A percentile compares a stretch with the other conserved stretches of the same genome.
These are phyloP conservation scores for Phaeotremella fagi DNA, from an alignment of 768 basidiomycete species.

Conservation along the genomic window DNA sequence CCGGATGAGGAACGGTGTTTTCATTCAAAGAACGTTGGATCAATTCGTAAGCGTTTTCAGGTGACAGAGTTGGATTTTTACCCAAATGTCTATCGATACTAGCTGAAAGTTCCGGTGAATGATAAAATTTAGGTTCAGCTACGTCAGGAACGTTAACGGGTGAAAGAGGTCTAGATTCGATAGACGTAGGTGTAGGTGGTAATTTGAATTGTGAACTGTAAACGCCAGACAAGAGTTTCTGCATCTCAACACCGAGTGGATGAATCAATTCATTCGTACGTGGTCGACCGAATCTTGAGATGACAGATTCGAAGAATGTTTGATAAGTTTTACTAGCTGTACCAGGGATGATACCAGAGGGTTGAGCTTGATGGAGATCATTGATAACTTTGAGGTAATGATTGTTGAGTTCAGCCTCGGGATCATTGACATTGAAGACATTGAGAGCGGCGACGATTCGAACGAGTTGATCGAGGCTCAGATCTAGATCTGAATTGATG, in stretches of 20 bases:
- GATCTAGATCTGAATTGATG: not conserved
- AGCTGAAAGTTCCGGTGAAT: slow-evolving; percentile 6
- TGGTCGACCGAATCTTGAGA: slow-evolving; percentile 4
- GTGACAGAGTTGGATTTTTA: slow-evolving; percentile 32
- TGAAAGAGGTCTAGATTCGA: not conserved
- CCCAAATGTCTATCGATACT: slow-evolving; percentile 22
- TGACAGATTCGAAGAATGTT: slow-evolving; percentile 1
- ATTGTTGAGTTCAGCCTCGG: slow-evolving; percentile 21
- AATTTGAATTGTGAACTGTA: not conserved
- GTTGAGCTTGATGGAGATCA: slow-evolving; percentile 8
- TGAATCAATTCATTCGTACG: slow-evolving; percentile 2
- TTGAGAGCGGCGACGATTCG: slow-evolving; percentile 11
- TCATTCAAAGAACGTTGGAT: slow-evolving; percentile 49
- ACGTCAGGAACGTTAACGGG: not conserved
- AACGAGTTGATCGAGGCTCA: slow-evolving; percentile 4
- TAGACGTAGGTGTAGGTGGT: slow-evolving; percentile 7
- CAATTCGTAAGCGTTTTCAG: slow-evolving; percentile 53
- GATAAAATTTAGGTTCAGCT: not conserved
- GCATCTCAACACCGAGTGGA: not conserved
- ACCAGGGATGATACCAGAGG: not conserved
- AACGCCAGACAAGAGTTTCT: slow-evolving; percentile 7
- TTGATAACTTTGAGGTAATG: slow-evolving; percentile 16
- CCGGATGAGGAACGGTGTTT: slow-evolving; percentile 42
- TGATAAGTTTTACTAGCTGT: not conserved
- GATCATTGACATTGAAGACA: not conserved